A percentile compares a stretch with the other conserved stretches of the same genome.
Evolutionary conservation across 2,329 filamentous ascomycete species (phyloP).

Genomic region (Monosporascus sp.): DNA sequence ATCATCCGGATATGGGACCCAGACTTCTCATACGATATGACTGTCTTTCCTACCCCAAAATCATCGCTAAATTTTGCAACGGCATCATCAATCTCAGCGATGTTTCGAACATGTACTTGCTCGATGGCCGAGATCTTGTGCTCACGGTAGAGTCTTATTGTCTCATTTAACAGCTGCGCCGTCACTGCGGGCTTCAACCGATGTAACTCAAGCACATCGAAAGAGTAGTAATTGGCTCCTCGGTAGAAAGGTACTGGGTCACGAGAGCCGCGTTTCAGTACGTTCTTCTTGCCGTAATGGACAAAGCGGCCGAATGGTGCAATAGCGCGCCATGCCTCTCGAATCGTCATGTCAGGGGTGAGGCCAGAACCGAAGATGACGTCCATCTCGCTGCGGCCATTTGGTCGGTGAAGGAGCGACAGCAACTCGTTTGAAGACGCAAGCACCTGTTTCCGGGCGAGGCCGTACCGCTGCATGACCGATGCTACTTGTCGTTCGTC

Average conservation of each 20-base stretch:
- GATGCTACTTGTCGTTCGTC: conserved; percentile 7
- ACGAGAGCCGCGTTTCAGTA: conserved; percentile 12
- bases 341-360: conserved; percentile 1
- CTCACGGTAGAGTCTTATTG: too few relatives aligned
- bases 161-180: too few relatives aligned
- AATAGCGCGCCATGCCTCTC: background rate
- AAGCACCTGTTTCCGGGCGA: conserved; percentile 7
- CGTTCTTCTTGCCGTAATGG: background rate
- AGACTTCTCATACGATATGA: conserved; percentile 10
- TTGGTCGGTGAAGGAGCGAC: conserved; percentile 3
- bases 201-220: conserved; percentile 13
- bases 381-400: conserved; percentile 9
- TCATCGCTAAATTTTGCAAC: conserved; percentile 13
- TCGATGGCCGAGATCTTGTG: too few relatives aligned
- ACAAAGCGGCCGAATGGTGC: background rate
- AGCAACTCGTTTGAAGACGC: background rate
- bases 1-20: conserved; percentile 7
- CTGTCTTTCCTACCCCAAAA: conserved; percentile 8
- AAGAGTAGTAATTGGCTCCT: conserved; percentile 20
- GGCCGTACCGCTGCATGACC: conserved; percentile 6
- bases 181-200: too few relatives aligned
- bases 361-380: conserved; percentile 13
- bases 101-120: background rate
- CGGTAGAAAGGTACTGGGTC: conserved; percentile 16
- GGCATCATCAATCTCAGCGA: conserved; percentile 11